Evolutionary conservation across 176 grass and related monocot genomes (phyloP).

Genomic region (Canna indica): DNA sequence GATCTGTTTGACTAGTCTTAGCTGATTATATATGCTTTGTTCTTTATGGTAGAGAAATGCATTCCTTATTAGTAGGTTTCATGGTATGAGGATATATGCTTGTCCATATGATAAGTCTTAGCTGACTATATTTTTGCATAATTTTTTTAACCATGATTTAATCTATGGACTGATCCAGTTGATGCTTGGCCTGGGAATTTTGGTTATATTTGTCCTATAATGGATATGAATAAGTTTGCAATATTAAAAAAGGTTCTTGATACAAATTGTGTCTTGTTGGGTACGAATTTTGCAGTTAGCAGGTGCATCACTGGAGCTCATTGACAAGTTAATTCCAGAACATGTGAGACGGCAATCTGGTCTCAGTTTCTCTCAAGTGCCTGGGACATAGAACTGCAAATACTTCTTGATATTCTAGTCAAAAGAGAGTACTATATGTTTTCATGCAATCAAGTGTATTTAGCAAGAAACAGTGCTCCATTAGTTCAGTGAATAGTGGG

Average conservation of each 20-base stretch:
- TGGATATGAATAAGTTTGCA: neutral
- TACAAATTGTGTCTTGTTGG: neutral
- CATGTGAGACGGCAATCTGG: conserved; percentile 63
- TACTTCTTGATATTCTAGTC: too few species aligned
- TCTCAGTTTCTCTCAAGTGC: conserved; percentile 40
- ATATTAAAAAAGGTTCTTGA: neutral
- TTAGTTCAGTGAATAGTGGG: neutral
- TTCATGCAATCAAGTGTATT: too few species aligned
- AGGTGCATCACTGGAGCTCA: conserved; percentile 54
- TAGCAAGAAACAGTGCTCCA: too few species aligned
- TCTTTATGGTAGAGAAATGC: too few species aligned
- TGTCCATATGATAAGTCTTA: neutral
- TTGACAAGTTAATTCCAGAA: conserved; percentile 62
- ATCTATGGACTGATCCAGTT: neutral
- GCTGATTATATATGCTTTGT: too few species aligned
- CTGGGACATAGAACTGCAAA: neutral
- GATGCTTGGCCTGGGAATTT: neutral
- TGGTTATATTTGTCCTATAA: neutral
- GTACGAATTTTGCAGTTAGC: conserved; percentile 41
- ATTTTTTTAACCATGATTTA: neutral
- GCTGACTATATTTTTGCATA: neutral
- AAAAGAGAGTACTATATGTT: neutral
- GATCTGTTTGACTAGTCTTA: neutral
- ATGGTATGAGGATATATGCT: neutral
- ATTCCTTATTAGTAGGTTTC: neutral